Evolutionary conservation across 2,329 filamentous ascomycete genomes (phyloP).

Genomic region (Alternaria angustiovoidea): DNA sequence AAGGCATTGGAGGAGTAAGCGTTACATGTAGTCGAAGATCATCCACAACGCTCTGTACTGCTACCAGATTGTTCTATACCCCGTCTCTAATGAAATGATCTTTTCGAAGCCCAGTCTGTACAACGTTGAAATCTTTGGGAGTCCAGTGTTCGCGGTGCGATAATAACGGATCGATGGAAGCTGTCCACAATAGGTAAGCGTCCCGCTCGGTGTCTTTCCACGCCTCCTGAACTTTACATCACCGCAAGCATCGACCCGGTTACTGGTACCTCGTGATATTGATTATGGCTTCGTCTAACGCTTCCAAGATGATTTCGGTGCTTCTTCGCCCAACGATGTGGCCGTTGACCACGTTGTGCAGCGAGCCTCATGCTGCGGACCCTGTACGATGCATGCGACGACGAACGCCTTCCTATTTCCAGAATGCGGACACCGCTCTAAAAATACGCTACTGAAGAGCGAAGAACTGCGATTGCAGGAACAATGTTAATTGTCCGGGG

Average conservation of each 20-base stretch:
- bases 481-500: conserved; percentile 27
- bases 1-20: conserved; percentile 20
- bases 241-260: conserved; percentile 6
- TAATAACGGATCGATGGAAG: background rate
- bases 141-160: background rate
- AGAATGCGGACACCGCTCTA: conserved; percentile 8
- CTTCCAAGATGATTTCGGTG: background rate
- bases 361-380: background rate
- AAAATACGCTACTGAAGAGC: conserved; percentile 11
- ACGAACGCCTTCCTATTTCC: conserved; percentile 25
- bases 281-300: background rate
- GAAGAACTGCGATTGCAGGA: conserved; percentile 34
- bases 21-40: background rate
- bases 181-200: conserved; percentile 5
- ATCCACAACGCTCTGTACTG: background rate
- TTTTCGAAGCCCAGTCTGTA: background rate
- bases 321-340: conserved; percentile 6
- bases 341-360: conserved; percentile 1
- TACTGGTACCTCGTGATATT: conserved; percentile 1
- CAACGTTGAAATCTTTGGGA: background rate
- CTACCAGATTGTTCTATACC: background rate
- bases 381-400: background rate
- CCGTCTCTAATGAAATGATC: no score
- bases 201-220: background rate
- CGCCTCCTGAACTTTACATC: background rate